Evolutionary conservation across 2,329 filamentous ascomycete genomes (phyloP).

Genomic region (Epichloe elymi): DNA sequence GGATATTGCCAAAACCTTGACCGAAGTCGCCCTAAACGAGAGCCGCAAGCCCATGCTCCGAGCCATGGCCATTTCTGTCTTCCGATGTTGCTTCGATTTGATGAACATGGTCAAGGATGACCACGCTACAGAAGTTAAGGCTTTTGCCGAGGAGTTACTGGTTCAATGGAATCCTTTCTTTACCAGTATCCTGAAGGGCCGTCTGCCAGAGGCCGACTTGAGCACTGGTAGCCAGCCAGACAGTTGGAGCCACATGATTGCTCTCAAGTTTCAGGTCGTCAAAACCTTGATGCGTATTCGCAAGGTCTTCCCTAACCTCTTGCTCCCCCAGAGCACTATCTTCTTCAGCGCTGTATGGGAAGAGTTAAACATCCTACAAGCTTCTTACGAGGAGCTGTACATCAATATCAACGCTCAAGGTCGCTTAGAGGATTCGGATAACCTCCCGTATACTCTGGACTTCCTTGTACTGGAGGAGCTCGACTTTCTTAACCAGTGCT

Average conservation of each 20-base stretch:
- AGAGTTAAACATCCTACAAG: slow-evolving; percentile 63
- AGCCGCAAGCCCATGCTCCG: slow-evolving; percentile 62
- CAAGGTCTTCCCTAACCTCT: slow-evolving; percentile 64
- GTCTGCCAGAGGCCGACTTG: slow-evolving; percentile 51
- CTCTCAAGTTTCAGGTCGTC: slow-evolving; percentile 85
- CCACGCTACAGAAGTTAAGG: slow-evolving; percentile 72
- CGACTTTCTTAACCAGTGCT: slow-evolving; percentile 84
- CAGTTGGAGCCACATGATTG: slow-evolving; percentile 67
- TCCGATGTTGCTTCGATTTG: slow-evolving; percentile 84
- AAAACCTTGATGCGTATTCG: slow-evolving; percentile 88
- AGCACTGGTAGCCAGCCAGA: slow-evolving; percentile 41
- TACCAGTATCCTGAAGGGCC: slow-evolving; percentile 60
- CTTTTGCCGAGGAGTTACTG: slow-evolving; percentile 78
- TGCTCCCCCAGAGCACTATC: slow-evolving; percentile 67
- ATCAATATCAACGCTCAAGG: slow-evolving; percentile 77
- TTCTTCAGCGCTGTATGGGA: slow-evolving; percentile 86
- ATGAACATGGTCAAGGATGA: slow-evolving; percentile 95
- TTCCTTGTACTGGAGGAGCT: slow-evolving; percentile 88
- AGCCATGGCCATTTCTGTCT: slow-evolving; percentile 78
- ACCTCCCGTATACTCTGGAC: slow-evolving; percentile 87
- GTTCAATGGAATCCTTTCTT: slow-evolving; percentile 85
- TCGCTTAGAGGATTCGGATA: slow-evolving; percentile 77
- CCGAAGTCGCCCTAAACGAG: slow-evolving; percentile 66
- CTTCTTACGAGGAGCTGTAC: slow-evolving; percentile 68
- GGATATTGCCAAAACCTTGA: slow-evolving; percentile 73